Base-by-base conservation (phyloP, 1,284 basidiomycete species). In the Pseudozyma hubeiensis region DNA sequence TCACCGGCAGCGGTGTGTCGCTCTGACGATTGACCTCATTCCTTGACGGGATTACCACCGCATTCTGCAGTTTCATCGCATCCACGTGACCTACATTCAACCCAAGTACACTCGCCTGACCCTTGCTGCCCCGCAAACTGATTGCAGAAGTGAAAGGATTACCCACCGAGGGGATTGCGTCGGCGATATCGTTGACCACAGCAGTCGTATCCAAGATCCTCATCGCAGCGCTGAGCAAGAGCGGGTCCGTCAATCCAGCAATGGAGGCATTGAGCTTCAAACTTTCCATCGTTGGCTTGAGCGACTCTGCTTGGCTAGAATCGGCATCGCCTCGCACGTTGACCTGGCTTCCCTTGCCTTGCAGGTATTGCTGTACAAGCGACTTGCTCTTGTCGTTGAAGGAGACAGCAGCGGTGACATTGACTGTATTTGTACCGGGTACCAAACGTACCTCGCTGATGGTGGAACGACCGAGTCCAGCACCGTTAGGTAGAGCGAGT, bases 61-160 rank as follows among this genome's bases (percentile, higher is more conserved):
- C 86, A 14, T 81, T 80, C 75, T 91, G 91, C 65, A 87, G 86
- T 0, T 88, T 88, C 5, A 84, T 74, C 14, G 88, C 87, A 58
- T 88, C 85, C 67, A 92, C 91, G 16, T 87, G 87, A 2, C 91
- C 91, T 35, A 92, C 86, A 30, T 83, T 82, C 61, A 92, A 87
- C 1, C 90, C 90, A 64, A 88, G 89, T 11, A 88, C 88, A 10
- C 87, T 88, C 47, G 92, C 88, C 40, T 86, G 88, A 1, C 90
- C 90, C n/a, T 85, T 83, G 64, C 92, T 88, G 53, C 86, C 85
- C 2, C 88, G 90, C 70, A 92, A 88, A 19, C 85, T 79, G 43
- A 92, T 86, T 19, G 85, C 85, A 4, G 90, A 85, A 4, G 88
- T 89, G 85, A 92, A 92, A 2, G 91, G 91, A 79, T 92, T 92